Percentiles rank a stretch among this genome's conserved stretches.
These are phyloP conservation scores for Globisporangium carolinianum DNA, from an alignment of 352 stramenopile genomes.

Conservation along the genomic window DNA sequence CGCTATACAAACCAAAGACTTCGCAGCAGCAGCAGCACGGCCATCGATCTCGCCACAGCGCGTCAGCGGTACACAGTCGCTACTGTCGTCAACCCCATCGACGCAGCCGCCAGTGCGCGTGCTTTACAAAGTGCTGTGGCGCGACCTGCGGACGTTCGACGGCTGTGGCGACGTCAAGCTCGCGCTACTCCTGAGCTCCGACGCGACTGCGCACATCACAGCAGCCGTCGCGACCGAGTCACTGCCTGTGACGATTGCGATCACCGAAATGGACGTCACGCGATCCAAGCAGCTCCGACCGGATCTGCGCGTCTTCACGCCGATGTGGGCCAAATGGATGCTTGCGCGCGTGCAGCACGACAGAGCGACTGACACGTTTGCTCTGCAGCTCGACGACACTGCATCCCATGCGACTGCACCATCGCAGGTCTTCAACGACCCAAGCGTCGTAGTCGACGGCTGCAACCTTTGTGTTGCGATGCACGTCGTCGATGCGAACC, in stretches of 20 bases:
- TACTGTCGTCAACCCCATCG: too few relatives aligned
- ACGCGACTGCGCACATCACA: conserved; percentile 19
- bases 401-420: not conserved
- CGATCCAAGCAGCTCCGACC: conserved; percentile 18
- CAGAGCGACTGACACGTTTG: conserved; percentile 11
- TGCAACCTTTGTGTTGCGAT: conserved; percentile 17
- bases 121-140: conserved; percentile 44
- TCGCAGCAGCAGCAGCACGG: not conserved
- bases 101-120: conserved; percentile 4
- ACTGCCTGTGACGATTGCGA: conserved; percentile 2
- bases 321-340: conserved; percentile 33
- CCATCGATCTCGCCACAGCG: too few relatives aligned
- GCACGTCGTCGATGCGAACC: conserved; percentile 11
- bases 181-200: conserved; percentile 33
- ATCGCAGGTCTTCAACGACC: conserved; percentile 16
- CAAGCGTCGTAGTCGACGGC: conserved; percentile 8
- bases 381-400: conserved; percentile 20
- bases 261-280: conserved; percentile 18
- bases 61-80: too few relatives aligned
- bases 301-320: conserved; percentile 26
- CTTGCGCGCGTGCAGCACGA: conserved; percentile 22
- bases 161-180: conserved; percentile 10
- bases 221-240: not conserved
- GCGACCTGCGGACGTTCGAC: conserved; percentile 21
- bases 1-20: not conserved